These are phyloP conservation scores for Xylariomycetidae sp. DNA, from an alignment of 2,329 filamentous ascomycete genomes.

Conservation along the genomic window DNA sequence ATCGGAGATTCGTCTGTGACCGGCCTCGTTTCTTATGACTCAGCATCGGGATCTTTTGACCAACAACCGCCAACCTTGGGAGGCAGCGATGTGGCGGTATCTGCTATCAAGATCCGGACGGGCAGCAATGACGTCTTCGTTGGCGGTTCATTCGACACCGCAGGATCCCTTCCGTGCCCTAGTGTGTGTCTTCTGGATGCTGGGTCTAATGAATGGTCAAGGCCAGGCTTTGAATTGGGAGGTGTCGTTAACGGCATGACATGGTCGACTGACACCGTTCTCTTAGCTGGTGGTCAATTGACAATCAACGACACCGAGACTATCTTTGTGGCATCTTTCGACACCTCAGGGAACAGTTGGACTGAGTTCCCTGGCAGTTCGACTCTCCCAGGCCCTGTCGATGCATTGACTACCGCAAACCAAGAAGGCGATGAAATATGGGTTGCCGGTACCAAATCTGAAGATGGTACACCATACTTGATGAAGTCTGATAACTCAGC, in stretches of 20 bases:
- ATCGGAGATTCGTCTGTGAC: slow-evolving; percentile 58
- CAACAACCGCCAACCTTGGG: slow-evolving; percentile 71
- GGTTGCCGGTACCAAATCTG: slow-evolving; percentile 65
- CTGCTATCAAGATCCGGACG: slow-evolving; percentile 69
- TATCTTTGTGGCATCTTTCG: slow-evolving; percentile 68
- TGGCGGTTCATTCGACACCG: slow-evolving; percentile 77
- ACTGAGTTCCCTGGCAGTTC: slow-evolving; percentile 55
- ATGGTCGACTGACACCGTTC: slow-evolving; percentile 68
- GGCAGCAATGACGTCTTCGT: slow-evolving; percentile 74
- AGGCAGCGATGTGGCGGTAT: slow-evolving; percentile 67
- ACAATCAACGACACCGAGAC: slow-evolving; percentile 59
- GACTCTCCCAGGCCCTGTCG: slow-evolving; percentile 73
- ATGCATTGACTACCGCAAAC: slow-evolving; percentile 70
- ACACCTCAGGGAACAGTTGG: slow-evolving; percentile 65
- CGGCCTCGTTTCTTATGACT: slow-evolving; percentile 77
- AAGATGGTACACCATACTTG: slow-evolving; percentile 66
- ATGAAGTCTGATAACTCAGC: slow-evolving; percentile 74
- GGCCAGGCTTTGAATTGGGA: slow-evolving; percentile 66
- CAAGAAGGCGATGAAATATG: slow-evolving; percentile 70
- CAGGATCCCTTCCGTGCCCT: slow-evolving; percentile 77
- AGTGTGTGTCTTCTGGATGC: slow-evolving; percentile 77
- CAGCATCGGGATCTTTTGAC: slow-evolving; percentile 58
- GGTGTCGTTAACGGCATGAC: slow-evolving; percentile 69
- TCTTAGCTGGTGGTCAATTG: slow-evolving; percentile 77
- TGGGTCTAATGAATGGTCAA: slow-evolving; percentile 68